phyloP scores from a whole-genome alignment of 257 asterid species.

The Solanum peruvianum region DNA sequence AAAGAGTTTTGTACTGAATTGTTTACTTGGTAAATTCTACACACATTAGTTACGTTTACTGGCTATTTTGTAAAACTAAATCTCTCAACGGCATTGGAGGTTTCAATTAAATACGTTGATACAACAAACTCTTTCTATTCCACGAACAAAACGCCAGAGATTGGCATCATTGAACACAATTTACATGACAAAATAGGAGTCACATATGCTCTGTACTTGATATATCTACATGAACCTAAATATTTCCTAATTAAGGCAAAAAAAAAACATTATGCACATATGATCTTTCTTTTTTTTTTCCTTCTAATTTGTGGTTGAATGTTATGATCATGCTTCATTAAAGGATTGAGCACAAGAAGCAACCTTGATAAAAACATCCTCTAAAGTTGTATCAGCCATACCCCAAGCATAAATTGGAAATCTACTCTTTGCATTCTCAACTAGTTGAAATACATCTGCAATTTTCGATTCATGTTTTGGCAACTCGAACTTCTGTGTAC shows the following conservation, averaged over 20 bases:
- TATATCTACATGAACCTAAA: not conserved
- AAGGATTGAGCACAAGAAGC: conserved; percentile 72
- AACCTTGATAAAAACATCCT: conserved; percentile 93
- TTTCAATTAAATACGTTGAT: not conserved
- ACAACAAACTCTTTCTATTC: not conserved
- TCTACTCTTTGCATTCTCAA: conserved; percentile 72
- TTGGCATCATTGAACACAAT: not conserved
- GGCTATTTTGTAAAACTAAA: not conserved
- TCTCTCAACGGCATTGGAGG: not conserved
- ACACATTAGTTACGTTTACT: not conserved
- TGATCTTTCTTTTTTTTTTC: not conserved
- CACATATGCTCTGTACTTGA: not conserved
- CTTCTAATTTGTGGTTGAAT: not conserved
- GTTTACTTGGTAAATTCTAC: not conserved
- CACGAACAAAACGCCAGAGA: not conserved
- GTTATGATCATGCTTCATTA: conserved; percentile 32
- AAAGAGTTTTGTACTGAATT: not conserved
- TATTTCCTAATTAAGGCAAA: not conserved
- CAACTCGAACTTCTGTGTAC: conserved; percentile 90
- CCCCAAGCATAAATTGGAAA: conserved; percentile 95
- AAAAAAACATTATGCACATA: not conserved
- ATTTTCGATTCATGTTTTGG: conserved; percentile 72
- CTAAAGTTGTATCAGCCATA: conserved; percentile 80
- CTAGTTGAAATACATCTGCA: conserved; percentile 73
- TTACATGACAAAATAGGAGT: not conserved